A percentile compares a stretch with the other conserved stretches of the same genome.
These are phyloP conservation scores for Phytopythium helicoides DNA, from an alignment of 352 stramenopile genomes.

Conservation along the genomic window DNA sequence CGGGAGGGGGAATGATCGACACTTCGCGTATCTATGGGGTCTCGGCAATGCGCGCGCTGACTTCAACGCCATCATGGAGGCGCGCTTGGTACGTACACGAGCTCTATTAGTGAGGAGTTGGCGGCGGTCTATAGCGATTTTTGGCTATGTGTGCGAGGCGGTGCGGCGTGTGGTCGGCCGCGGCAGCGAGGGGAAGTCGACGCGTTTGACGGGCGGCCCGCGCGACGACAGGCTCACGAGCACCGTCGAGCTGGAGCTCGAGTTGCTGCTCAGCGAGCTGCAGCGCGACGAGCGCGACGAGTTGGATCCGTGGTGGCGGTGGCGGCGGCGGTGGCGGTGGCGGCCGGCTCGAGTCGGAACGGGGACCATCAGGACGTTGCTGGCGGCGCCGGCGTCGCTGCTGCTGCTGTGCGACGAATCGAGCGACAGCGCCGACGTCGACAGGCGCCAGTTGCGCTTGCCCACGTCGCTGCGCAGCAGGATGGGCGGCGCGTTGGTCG, in stretches of 20 bases:
- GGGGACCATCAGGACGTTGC: neutral
- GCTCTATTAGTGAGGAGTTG: no score
- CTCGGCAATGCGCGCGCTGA: no score
- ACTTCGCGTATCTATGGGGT: no score
- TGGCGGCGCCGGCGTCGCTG: neutral
- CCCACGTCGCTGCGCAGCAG: constrained; percentile 44
- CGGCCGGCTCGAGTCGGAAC: neutral
- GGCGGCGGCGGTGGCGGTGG: neutral
- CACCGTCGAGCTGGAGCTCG: constrained; percentile 8
- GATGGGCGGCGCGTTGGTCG: constrained; percentile 31
- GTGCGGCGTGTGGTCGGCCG: neutral
- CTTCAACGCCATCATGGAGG: no score
- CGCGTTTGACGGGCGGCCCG: constrained; percentile 4
- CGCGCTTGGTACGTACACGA: no score
- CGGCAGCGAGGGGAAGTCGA: constrained; percentile 3
- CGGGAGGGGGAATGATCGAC: no score
- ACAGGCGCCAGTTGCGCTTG: constrained; percentile 39
- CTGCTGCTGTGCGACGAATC: constrained; percentile 24
- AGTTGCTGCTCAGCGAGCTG: constrained; percentile 9
- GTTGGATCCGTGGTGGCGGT: neutral
- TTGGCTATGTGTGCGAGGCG: neutral
- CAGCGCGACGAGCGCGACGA: constrained; percentile 6
- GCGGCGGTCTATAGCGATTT: no score
- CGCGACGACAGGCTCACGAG: constrained; percentile 7
- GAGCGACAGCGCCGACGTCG: constrained; percentile 39